Base-by-base conservation (phyloP, 495 filamentous ascomycete genomes). In the Aspergillus diversus region DNA sequence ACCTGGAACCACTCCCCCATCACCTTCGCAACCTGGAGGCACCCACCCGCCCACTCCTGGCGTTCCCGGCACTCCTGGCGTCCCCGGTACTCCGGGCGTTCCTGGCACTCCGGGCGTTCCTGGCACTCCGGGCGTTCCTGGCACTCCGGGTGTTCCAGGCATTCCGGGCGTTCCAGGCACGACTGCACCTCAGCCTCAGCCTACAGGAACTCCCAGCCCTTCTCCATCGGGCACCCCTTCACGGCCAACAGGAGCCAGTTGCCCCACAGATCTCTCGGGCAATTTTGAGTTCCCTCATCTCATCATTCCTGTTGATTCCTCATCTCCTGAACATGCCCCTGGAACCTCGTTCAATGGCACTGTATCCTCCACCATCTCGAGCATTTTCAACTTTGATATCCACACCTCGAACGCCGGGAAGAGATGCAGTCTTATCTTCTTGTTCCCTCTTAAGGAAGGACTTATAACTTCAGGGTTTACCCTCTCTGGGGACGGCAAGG, bases 331-430 rank as follows among this genome's bases (percentile, higher is more conserved):
- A 65, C 72, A 61, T 0, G 77, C 87, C 4, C 67, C 71, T 15
- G 87, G 86, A 8, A 87, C 82, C 13, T 76, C 75, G 0, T 81
- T 74, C 70, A 84, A 82, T 60, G 87, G 86, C 39, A 77, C 80
- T 7, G 74, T 90, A 33, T 80, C 79, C 5, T 66, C 80, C 5
- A 82, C 79, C 31, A 73, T 86, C 61, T 88, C 87, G 37, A 82
- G 80, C 16, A 72, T 87, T 49, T 92, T 90, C 82, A 88, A 87
- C 73, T 92, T 92, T 74, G 86, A 89, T 69, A 82, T 91, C 47
- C 86, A 86, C 0, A 33, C 69, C 0, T 69, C 70, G 11, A 77
- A 84, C 68, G 69, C 77, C 43, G 83, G 79, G 51, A 84, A 85
- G 73, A 88, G 78, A 0, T 92, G 90, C 73, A 77, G 78, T 35